These are phyloP conservation scores for Leccinum variicolor DNA, from an alignment of 768 basidiomycete species.

Conservation along the genomic window DNA sequence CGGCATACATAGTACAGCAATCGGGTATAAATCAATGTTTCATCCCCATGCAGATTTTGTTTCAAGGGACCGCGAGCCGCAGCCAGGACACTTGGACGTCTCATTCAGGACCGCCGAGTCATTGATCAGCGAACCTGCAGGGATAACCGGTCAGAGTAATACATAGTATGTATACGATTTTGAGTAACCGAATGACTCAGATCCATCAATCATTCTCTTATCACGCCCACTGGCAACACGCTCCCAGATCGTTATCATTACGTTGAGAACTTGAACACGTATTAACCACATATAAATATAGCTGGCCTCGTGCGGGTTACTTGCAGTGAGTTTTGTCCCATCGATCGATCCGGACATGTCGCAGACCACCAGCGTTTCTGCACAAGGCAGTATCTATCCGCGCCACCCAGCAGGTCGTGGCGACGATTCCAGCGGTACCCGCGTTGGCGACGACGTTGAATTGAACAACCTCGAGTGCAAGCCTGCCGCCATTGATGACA, in stretches of 20 bases:
- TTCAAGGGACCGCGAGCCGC: neutral
- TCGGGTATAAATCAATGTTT: neutral
- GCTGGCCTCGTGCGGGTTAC: neutral
- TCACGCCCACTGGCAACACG: neutral
- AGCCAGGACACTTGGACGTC: neutral
- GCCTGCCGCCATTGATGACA: neutral
- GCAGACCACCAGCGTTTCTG: constrained; percentile 3
- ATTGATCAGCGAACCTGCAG: neutral
- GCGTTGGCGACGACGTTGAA: constrained; percentile 2
- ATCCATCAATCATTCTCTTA: neutral
- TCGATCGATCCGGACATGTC: constrained; percentile 7
- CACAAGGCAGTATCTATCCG: constrained; percentile 4
- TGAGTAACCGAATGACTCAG: neutral
- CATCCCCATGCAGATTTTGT: neutral
- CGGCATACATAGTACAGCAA: neutral
- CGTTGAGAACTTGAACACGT: neutral
- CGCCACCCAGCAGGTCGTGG: constrained; percentile 4
- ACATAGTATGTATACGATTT: too few relatives aligned
- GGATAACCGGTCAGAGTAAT: too few relatives aligned
- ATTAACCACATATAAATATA: neutral
- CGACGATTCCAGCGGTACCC: neutral
- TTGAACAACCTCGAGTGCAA: constrained; percentile 5
- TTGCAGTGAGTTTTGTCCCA: neutral
- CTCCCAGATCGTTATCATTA: neutral
- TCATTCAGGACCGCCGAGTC: neutral